These are phyloP conservation scores for Adenanthera pavonina DNA, from an alignment of 306 rosid genomes.

Conservation along the genomic window DNA sequence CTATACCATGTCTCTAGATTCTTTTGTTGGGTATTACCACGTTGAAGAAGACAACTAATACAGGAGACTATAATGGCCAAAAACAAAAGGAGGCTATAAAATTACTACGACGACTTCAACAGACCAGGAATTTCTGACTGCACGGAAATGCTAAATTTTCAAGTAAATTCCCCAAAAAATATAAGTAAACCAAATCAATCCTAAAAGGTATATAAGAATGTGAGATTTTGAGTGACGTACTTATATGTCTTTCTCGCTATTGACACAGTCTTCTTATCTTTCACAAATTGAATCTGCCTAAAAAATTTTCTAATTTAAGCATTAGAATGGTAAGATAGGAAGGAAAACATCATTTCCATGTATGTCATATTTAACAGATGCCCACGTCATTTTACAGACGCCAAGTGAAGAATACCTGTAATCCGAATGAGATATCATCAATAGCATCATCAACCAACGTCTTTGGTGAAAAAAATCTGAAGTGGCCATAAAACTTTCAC, in stretches of 20 bases:
- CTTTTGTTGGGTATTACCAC: background rate
- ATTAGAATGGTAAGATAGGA: background rate
- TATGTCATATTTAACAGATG: background rate
- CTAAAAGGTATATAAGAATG: background rate
- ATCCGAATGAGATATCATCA: constrained; percentile 16
- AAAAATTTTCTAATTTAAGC: background rate
- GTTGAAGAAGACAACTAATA: background rate
- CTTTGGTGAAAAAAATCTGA: constrained; percentile 21
- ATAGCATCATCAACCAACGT: constrained; percentile 22
- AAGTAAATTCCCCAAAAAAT: background rate
- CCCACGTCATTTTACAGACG: constrained; percentile 24
- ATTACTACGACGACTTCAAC: background rate
- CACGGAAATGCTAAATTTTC: background rate
- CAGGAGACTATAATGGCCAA: too few relatives aligned
- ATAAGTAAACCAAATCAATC: background rate
- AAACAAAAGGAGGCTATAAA: background rate
- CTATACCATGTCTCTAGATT: background rate
- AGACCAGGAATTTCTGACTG: background rate
- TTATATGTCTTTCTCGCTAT: background rate
- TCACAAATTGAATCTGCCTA: too few relatives aligned
- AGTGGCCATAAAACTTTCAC: constrained; percentile 17
- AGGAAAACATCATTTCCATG: constrained; percentile 10
- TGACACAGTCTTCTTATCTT: background rate
- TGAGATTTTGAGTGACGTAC: background rate
- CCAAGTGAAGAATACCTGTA: constrained; percentile 30